Conservation (phyloP, 2,329 filamentous ascomycete genomes). For the Colletotrichum abscissum region DNA sequence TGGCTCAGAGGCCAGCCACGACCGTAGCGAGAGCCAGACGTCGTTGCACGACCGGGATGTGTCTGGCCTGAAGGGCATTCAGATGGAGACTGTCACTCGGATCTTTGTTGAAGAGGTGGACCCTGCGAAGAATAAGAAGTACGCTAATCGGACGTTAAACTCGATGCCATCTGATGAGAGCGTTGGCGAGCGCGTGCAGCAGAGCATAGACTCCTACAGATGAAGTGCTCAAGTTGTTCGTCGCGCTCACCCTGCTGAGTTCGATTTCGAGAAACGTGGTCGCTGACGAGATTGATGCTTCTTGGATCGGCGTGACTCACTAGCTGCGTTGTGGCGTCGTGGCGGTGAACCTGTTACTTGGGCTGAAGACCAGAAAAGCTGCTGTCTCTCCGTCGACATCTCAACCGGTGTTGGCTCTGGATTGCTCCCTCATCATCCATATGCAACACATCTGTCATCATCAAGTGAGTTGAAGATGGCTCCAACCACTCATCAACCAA, state of each 20-base stretch:
- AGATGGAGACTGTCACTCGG: slow-evolving; percentile 56
- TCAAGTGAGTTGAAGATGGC: not conserved
- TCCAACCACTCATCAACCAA: not conserved
- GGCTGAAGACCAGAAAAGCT: not conserved
- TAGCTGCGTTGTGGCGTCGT: not conserved
- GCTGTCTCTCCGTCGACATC: not conserved
- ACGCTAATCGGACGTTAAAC: not conserved
- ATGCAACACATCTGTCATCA: not conserved
- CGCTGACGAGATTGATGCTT: not conserved
- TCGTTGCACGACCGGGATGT: slow-evolving; percentile 3
- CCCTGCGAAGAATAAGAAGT: slow-evolving; percentile 37
- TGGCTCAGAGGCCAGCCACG: not conserved
- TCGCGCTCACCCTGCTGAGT: not conserved
- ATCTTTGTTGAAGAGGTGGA: slow-evolving; percentile 54
- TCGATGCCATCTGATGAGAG: slow-evolving; percentile 10
- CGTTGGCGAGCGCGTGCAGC: slow-evolving; percentile 6
- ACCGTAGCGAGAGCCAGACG: slow-evolving; percentile 22
- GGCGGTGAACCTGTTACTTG: not conserved
- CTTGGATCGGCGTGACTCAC: not conserved
- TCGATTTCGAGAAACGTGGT: not conserved
- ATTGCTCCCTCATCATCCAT: not conserved
- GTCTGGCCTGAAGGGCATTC: slow-evolving; percentile 44
- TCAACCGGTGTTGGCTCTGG: no score
- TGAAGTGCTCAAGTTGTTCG: not conserved
- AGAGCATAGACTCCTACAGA: slow-evolving; percentile 9